Evolutionary conservation across 1,284 basidiomycete genomes (phyloP).

Genomic region (Ustilago lituana): DNA sequence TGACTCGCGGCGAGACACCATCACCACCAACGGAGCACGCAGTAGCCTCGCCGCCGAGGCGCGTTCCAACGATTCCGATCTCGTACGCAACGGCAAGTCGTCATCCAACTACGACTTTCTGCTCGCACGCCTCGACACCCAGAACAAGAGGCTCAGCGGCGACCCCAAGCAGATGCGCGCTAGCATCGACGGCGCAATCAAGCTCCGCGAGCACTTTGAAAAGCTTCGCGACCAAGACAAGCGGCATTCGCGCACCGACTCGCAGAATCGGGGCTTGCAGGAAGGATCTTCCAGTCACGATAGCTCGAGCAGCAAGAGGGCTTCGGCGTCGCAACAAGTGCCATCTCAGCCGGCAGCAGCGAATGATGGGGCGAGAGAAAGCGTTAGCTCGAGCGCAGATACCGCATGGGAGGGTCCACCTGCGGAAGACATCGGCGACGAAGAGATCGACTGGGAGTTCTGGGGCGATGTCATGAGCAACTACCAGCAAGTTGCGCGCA

Average conservation of each 20-base stretch:
- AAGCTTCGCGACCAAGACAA: slow-evolving; percentile 47
- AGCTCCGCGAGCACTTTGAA: slow-evolving; percentile 61
- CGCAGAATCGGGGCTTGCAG: slow-evolving; percentile 19
- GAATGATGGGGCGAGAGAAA: slow-evolving; percentile 2
- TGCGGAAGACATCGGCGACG: slow-evolving; percentile 36
- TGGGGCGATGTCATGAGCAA: slow-evolving; percentile 91
- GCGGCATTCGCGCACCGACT: slow-evolving; percentile 28
- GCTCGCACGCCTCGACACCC: slow-evolving; percentile 51
- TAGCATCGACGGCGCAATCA: slow-evolving; percentile 59
- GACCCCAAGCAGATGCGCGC: slow-evolving; percentile 59
- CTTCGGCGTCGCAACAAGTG: neutral
- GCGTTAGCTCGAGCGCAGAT: slow-evolving; percentile 3
- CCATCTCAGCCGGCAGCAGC: neutral
- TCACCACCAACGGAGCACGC: slow-evolving; percentile 27
- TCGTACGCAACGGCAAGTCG: slow-evolving; percentile 3
- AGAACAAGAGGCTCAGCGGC: slow-evolving; percentile 55
- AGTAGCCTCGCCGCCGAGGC: slow-evolving; percentile 9
- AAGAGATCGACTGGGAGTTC: slow-evolving; percentile 77
- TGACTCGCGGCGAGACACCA: slow-evolving; percentile 31
- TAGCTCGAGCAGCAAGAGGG: neutral
- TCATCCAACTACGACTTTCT: slow-evolving; percentile 57
- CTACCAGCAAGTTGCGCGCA: slow-evolving; percentile 70
- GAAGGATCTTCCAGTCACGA: slow-evolving; percentile 9
- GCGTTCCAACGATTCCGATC: slow-evolving; percentile 13
- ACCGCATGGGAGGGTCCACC: slow-evolving; percentile 30